Evolutionary conservation across 1,284 basidiomycete genomes (phyloP), one percentile per base, ranked within the genome.

Genomic region (Trametes versicolor): DNA sequence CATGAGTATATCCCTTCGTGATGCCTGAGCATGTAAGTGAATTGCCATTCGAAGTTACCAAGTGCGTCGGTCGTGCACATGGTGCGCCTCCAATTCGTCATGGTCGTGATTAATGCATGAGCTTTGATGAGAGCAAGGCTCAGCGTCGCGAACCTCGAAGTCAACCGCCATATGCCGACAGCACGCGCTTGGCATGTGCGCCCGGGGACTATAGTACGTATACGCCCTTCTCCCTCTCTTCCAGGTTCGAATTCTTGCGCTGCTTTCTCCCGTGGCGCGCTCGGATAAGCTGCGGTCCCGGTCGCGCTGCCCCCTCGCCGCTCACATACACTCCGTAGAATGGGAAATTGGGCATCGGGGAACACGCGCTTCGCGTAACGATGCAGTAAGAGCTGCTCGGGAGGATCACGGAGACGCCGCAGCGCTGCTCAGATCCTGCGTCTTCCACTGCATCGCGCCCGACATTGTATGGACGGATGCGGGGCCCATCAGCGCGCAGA

Each of bases 381-480:
- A 25, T 48, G 45, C 21, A 48, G 21, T 23, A 48, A 27, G 21
- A 25, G 12, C 4, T 13, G 39, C 39, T 41, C 13, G 39, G 41
- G 41, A 17, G 41, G 41, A 43, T 43, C 41, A 19, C 15, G 41
- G n/a, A 43, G 41, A 39, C 15, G 37, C 37, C 12, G 37, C 37
- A 17, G 15, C 6, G 41, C 15, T 7, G 15, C 41, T n/a, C 3
- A 43, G 41, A 43, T 43, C 41, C 17, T n/a, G 41, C 41, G 41
- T 13, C 45, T 48, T 23, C 45, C 50, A 27, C n/a, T n/a, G n/a
- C 50, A 25, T 52, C n/a, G 50, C 29, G 50, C 47, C 25, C 47
- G 47, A 15, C 29, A 32, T 29, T 34, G n/a, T 6, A 52, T 25
- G 49, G 48, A 9, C 43, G 21, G 43, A 21, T 32, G 25, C 29